Evolutionary conservation across 108 stramenopile genomes (phyloP).

Genomic region (Nannochloropsis salina): DNA sequence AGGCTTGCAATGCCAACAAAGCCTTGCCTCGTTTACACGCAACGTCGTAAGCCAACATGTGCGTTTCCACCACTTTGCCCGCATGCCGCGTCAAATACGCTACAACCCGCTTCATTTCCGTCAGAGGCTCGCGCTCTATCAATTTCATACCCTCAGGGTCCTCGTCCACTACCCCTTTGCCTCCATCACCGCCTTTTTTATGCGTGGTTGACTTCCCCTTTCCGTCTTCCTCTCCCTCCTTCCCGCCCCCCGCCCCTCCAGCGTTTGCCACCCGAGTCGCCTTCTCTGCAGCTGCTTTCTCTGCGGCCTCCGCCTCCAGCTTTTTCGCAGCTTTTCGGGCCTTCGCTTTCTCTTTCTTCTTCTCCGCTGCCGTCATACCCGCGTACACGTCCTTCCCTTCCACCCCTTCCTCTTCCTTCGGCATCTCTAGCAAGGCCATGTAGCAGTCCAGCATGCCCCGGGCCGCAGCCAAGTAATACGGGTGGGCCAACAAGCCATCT

Average conservation of each 20-base stretch:
- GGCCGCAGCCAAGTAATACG: conserved; percentile 69
- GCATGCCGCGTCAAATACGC: conserved; percentile 68
- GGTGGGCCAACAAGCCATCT: conserved; percentile 61
- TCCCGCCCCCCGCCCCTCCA: conserved; percentile 14
- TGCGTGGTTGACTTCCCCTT: background rate
- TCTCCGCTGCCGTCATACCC: conserved; percentile 50
- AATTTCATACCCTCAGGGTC: conserved; percentile 82
- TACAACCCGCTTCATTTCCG: conserved; percentile 70
- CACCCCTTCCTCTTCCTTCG: conserved; percentile 52
- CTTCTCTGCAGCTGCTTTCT: background rate
- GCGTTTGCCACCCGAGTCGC: conserved; percentile 17
- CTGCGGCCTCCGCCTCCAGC: conserved; percentile 12
- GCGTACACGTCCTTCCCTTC: conserved; percentile 64
- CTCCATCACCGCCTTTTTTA: conserved; percentile 1
- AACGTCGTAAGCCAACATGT: conserved; percentile 80
- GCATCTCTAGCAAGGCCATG: conserved; percentile 66
- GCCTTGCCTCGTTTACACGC: conserved; percentile 75
- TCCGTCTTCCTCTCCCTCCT: conserved; percentile 29
- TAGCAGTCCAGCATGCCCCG: conserved; percentile 67
- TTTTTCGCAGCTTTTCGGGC: conserved; percentile 32
- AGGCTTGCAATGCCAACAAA: conserved; percentile 73
- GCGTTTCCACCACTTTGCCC: conserved; percentile 65
- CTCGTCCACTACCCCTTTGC: conserved; percentile 48
- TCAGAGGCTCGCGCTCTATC: conserved; percentile 65
- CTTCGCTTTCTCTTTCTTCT: conserved; percentile 59